Evolutionary conservation across 78 protist species (phyloP), one percentile per base, ranked within the genome.

Genomic region (Pigoraptor vietnamica): DNA sequence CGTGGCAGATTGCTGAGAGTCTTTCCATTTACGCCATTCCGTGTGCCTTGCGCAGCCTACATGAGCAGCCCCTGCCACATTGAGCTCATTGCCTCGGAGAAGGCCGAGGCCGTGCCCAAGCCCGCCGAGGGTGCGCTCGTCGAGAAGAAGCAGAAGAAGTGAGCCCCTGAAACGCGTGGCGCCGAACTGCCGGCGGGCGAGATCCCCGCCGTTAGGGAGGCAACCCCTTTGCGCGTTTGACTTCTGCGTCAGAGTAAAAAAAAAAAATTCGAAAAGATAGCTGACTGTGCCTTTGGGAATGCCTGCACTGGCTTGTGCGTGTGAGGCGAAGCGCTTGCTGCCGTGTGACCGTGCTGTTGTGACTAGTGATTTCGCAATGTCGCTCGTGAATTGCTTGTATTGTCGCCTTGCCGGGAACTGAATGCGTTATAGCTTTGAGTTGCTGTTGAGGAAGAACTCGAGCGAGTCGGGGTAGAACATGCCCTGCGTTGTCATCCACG

Each of bases 61-160:
- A 91, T 94, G 98, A 90, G 95, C 92, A 34, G 89, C 81, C 99
- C 99, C 86, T 98, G 98, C 95, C 97, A 97, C 91, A 81, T 98
- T 55, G 98, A 98, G 95, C 39, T 98, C 79, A 90, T 95, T 93
- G 87, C 94, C 39, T 33, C 93, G 39, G 96, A 94, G 94, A 36
- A 55, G 48, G 94, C 81, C 79, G 92, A 89, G 39, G 40, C 81
- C 81, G 96, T 96, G 34, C 94, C 95, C 92, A 56, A 82, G 84
- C 92, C 97, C 40, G 39, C 89, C 83, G 94, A 83, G 39, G 67
- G 67, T 48, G 67, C 67, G 29, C 67, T 48, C 14, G 67, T 48
- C 67, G 67, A 48, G 67, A 48, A 48, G 67, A 48, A 48, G n/a
- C n/a, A n/a, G 67, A 48, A 48, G 67, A 48, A 48, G 67, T 48